Conservation (phyloP, 2,329 filamentous ascomycete species). For the Colletotrichum coccodes region DNA sequence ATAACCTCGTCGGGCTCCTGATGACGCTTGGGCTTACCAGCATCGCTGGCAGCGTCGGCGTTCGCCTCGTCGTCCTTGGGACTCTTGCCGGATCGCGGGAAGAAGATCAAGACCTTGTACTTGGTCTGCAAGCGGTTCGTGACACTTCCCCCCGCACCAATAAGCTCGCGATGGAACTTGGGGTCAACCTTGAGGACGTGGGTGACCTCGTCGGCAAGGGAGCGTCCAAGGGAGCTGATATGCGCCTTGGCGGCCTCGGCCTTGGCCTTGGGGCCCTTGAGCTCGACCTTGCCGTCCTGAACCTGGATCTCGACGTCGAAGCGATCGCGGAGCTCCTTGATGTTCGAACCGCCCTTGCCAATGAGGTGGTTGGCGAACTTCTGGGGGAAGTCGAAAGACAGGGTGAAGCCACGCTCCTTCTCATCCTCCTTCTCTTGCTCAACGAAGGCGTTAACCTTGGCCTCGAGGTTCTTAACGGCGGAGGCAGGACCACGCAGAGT, state of each 20-base stretch:
- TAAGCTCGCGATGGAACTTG: slow-evolving; percentile 93
- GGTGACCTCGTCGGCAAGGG: slow-evolving; percentile 90
- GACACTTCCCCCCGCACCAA: slow-evolving; percentile 86
- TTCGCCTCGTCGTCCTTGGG: slow-evolving; percentile 79
- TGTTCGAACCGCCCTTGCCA: slow-evolving; percentile 74
- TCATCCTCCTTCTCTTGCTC: slow-evolving; percentile 92
- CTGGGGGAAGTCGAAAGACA: slow-evolving; percentile 92
- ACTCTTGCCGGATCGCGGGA: slow-evolving; percentile 77
- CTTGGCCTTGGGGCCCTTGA: slow-evolving; percentile 96
- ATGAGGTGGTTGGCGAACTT: slow-evolving; percentile 91
- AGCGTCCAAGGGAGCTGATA: slow-evolving; percentile 81
- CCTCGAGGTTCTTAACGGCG: slow-evolving; percentile 75
- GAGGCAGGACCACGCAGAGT: slow-evolving; percentile 81
- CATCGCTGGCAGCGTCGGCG: slow-evolving; percentile 76
- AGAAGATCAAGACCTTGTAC: slow-evolving; percentile 95
- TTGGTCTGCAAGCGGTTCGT: slow-evolving; percentile 93
- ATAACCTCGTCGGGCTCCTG: slow-evolving; percentile 90
- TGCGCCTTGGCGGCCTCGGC: slow-evolving; percentile 86
- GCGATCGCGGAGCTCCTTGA: slow-evolving; percentile 72
- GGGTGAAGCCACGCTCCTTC: slow-evolving; percentile 88
- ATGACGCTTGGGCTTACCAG: slow-evolving; percentile 71
- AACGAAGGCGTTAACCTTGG: slow-evolving; percentile 82
- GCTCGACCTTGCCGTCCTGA: slow-evolving; percentile 91
- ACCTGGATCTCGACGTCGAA: slow-evolving; percentile 85
- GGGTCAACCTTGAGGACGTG: slow-evolving; percentile 90